Evolutionary conservation across 441 rosid genomes (phyloP), one percentile per base, ranked within the genome.

Genomic region (Populus hybrid): DNA sequence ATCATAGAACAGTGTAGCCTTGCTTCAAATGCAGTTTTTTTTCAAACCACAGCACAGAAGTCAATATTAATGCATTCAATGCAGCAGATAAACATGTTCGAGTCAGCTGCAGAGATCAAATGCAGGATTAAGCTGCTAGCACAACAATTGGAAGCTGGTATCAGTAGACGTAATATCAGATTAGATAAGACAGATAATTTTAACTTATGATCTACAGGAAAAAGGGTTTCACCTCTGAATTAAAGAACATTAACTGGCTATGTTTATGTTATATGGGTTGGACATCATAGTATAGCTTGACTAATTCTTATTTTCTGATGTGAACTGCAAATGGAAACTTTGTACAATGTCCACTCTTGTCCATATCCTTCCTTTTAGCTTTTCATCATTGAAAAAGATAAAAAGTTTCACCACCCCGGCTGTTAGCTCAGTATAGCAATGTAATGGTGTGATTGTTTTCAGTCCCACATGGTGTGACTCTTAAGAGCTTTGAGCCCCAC

Each of bases 401-500:
- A 76, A 45, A 56, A 78, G 29, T 31, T 21, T 35, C 36, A 33
- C 20, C 4, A 35, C 16, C 31, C 63, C 77, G 20, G 69, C 33
- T 74, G 74, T 63, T 71, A 66, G 75, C 18, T 76, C 61, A 74
- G 76, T 71, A 65, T 23, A 64, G 74, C 73, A 20, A 56, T 72
- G 79, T 75, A 63, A 75, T 21, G 56, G 74, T 80, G 74, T 61
- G 73, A 67, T 38, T 9, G 72, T 40, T 64, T n/a, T 65, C 72
- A 67, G 69, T 63, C 68, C 73, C 87, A 80, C 81, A 81, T 82
- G 85, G 78, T 63, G 33, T 56, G 40, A 53, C 40, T 18, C 42
- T 61, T 3, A 56, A 64, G 64, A 53, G 42, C 18, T 65, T 4
- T 16, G 76, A 82, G 87, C 78, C 88, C 87, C 85, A 78, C 86